Evolutionary conservation across 169 alveolate species (phyloP).

Genomic region (Plasmodium reichenowi): DNA sequence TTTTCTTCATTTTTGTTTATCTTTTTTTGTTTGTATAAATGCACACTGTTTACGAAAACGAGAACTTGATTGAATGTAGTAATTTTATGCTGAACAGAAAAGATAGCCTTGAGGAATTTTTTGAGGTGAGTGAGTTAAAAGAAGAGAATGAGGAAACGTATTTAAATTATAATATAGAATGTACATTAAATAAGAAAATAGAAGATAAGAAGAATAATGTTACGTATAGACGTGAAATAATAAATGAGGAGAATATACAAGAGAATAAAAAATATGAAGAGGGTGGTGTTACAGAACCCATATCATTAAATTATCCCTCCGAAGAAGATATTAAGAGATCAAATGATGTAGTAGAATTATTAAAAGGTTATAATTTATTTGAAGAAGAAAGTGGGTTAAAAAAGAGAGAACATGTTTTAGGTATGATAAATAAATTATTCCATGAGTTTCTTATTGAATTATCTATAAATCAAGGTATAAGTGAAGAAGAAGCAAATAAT

Average conservation of each 20-base stretch:
- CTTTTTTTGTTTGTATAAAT: conserved; percentile 12
- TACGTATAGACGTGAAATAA: conserved; percentile 12
- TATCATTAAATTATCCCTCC: conserved; percentile 83
- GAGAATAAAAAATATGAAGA: conserved; percentile 46
- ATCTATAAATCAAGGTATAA: conserved; percentile 88
- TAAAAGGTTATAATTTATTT: conserved; percentile 87
- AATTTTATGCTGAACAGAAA: conserved; percentile 35
- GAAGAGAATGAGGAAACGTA: conserved; percentile 59
- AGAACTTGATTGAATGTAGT: conserved; percentile 54
- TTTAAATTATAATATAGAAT: conserved; percentile 47
- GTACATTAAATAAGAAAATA: conserved; percentile 33
- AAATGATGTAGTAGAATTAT: conserved; percentile 84
- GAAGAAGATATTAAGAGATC: conserved; percentile 87
- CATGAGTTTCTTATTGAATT: conserved; percentile 91
- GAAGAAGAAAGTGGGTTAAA: conserved; percentile 92
- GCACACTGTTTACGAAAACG: conserved; percentile 72
- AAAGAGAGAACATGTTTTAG: conserved; percentile 92
- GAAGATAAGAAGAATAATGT: conserved; percentile 29
- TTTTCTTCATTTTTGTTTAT: neutral
- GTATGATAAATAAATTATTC: conserved; percentile 90
- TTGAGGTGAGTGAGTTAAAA: conserved; percentile 46
- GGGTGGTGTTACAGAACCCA: conserved; percentile 86
- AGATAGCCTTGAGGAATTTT: conserved; percentile 37
- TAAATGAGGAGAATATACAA: neutral
- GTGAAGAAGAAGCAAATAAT: conserved; percentile 90